Base-by-base conservation (phyloP, 2,329 filamentous ascomycete species). In the Furcasterigmium furcatum region DNA sequence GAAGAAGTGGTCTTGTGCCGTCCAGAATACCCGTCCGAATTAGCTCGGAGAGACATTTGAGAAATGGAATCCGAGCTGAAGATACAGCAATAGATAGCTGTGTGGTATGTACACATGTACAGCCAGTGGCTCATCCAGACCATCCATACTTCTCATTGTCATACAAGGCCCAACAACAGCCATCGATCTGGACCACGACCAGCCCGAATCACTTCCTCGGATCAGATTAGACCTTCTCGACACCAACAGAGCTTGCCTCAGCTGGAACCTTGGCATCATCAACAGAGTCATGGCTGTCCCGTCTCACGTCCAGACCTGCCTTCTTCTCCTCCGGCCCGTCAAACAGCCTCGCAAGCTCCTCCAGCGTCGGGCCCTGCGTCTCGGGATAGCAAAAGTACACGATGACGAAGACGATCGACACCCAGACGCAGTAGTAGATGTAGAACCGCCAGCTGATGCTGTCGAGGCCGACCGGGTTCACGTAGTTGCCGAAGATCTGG, bases 371-470 rank as follows among this genome's bases (percentile, higher is more conserved):
- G 8, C 65, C 66, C 1, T 58, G 54, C 1, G 65, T 70, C 51
- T 70, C 66, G 1, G 64, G 59, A 34, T 68, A 70, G 51, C 67
- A 68, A 47, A 70, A 67, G 47, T 67, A 71, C 0, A 68, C 63
- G 6, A 64, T 51, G 19, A 64, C 5, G 47, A 70, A 63, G 13
- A 69, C 57, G 3, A 67, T 47, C 4, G 58, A 56, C 5, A 71
- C 59, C 64, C 64, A 68, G 27, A 66, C 58, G 43, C 65, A 68
- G 52, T 67, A 70, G 47, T 65, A 66, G 19, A 68, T 65, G 58
- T 70, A 71, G 41, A 65, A 67, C 48, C 60, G 67, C 66, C 66
- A 70, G 4, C 63, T 63, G 20, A 71, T 63, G 5, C 54, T 58
- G 30, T 67, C 53, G 2, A 71, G 53, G 0, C 58, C 65, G 16